A percentile compares a stretch with the other conserved stretches of the same genome.
These are phyloP conservation scores for Colletotrichum tropicale DNA, from an alignment of 2,329 filamentous ascomycete genomes.

Conservation along the genomic window DNA sequence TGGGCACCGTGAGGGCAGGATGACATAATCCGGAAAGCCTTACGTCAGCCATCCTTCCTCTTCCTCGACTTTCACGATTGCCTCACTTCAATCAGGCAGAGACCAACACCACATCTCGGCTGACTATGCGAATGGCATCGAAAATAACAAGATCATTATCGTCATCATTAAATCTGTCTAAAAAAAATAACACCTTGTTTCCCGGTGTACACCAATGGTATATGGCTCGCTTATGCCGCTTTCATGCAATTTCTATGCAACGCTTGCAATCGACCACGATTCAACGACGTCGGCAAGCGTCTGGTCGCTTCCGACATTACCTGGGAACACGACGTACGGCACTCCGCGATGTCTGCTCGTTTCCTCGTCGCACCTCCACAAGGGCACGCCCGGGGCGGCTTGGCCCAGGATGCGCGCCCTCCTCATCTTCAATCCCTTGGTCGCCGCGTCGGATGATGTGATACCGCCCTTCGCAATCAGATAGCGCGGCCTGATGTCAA, in stretches of 20 bases:
- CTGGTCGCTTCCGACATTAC: constrained; percentile 57
- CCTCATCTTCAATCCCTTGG: constrained; percentile 59
- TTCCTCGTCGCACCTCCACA: constrained; percentile 62
- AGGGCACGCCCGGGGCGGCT: constrained; percentile 60
- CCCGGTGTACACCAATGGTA: not conserved
- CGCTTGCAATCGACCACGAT: constrained; percentile 13
- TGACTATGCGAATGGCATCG: not conserved
- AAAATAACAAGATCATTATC: not conserved
- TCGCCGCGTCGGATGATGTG: constrained; percentile 63
- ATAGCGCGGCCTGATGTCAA: constrained; percentile 56
- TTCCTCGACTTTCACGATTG: not conserved
- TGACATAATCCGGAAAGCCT: not conserved
- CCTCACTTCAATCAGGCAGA: not conserved
- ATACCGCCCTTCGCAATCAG: constrained; percentile 66
- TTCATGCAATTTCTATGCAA: not conserved
- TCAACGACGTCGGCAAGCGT: constrained; percentile 50
- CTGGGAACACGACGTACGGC: constrained; percentile 63
- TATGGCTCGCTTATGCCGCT: not conserved
- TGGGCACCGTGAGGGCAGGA: rapidly evolving
- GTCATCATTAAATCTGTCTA: not conserved
- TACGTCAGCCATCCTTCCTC: not conserved
- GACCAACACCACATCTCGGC: not conserved
- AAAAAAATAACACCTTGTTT: not conserved
- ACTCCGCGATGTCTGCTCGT: constrained; percentile 54
- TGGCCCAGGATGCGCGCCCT: constrained; percentile 60